Evolutionary conservation across 2,329 filamentous ascomycete genomes (phyloP).

Genomic region (Colletotrichum incanum): DNA sequence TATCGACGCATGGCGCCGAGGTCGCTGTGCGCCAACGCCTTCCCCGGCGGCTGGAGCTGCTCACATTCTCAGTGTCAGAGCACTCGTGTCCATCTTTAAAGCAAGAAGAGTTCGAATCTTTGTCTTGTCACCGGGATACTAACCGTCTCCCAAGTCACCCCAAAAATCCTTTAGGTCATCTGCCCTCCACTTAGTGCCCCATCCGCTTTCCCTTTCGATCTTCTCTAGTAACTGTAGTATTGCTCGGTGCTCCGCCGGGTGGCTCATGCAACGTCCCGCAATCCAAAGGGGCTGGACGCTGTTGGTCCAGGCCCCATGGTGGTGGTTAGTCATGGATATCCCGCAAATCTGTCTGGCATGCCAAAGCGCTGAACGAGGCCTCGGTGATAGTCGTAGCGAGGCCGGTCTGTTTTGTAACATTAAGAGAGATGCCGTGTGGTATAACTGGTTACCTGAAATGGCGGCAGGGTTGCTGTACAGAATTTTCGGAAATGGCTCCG

Average conservation of each 20-base stretch:
- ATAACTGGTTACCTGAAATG: conserved; percentile 71
- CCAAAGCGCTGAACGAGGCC: conserved; percentile 63
- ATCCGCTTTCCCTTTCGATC: conserved; percentile 68
- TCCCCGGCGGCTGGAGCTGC: conserved; percentile 33
- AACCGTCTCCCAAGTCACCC: conserved; percentile 48
- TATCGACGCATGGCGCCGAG: conserved; percentile 38
- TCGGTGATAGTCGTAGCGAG: conserved; percentile 40
- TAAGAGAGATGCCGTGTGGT: conserved; percentile 70
- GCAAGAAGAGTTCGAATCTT: conserved; percentile 1
- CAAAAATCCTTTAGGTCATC: conserved; percentile 63
- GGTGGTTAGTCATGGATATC: conserved; percentile 70
- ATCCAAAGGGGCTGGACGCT: conserved; percentile 72
- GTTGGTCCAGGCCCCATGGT: conserved; percentile 70
- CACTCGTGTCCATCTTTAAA: conserved; percentile 25
- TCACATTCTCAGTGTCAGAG: conserved; percentile 31
- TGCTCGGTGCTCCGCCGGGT: conserved; percentile 59
- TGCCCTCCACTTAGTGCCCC: conserved; percentile 68
- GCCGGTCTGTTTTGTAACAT: conserved; percentile 62
- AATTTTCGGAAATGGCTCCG: conserved; percentile 65
- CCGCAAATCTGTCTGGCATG: conserved; percentile 71
- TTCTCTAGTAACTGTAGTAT: conserved; percentile 62
- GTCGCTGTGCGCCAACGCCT: conserved; percentile 39
- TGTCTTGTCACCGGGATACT: conserved; percentile 34
- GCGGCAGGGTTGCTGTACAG: conserved; percentile 69
- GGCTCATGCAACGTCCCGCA: conserved; percentile 68